Base-by-base conservation (phyloP, 2,329 filamentous ascomycete genomes). In the Ilyonectria destructans region DNA sequence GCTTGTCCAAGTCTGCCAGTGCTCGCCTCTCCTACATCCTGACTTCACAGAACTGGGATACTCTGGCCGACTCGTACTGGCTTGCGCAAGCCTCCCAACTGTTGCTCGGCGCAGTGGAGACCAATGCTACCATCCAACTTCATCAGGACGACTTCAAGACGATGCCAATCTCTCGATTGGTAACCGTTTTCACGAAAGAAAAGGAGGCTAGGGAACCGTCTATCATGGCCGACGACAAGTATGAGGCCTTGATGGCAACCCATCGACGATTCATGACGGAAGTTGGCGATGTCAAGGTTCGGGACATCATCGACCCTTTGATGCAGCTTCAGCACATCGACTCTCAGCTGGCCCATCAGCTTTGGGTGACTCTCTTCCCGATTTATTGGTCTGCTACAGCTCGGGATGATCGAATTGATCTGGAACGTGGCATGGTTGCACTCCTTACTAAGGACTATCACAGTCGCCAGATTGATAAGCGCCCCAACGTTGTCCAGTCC, bases 391-490 rank as follows among this genome's bases (percentile, higher is more conserved):
- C 95, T 15, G 92, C 94, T 0, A 89, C 96, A 6, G 89, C 91
- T 6, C 93, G 91, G 74, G 97, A 99, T 72, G 96, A 99, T 76
- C 92, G 96, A 63, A 89, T 90, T 33, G 96, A 99, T 70, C 87
- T 99, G 37, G 94, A 98, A 80, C 94, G 95, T 75, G 95, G 94
- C 15, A 90, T 99, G 81, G 93, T 98, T n/a, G 88, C 91, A 3
- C 86, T 99, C 12, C 86, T 99, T 10, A 97, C 96, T 2, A 97
- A 97, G 78, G 97, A 99, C 77, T 98, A 96, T 80, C 96, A 99
- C 80, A 93, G 93, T 69, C 90, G 96, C 59, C 96, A 99, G 78
- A 91, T 98, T 62, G 96, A 98, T 80, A 95, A 94, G 83, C 90
- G 97, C 54, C 97, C 96, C 3, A 99, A 99, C 77, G 97, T 98